Conservation (phyloP, 176 grass and related monocot genomes). For the Carex myosuroides region DNA sequence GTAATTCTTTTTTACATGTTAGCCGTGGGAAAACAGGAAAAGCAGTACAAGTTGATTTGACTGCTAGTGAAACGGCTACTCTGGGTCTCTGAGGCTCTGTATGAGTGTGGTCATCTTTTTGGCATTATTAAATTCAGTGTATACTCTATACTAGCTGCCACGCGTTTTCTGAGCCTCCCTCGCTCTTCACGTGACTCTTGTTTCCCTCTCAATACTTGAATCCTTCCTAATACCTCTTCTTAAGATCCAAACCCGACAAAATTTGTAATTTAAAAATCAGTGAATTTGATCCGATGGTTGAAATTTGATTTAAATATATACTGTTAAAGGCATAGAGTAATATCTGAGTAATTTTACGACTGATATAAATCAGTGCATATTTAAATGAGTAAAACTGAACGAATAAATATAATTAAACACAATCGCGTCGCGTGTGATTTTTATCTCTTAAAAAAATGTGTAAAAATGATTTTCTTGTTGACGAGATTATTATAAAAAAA, state of each 20-base stretch:
- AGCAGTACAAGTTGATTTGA: not conserved
- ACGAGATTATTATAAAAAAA: too few species aligned
- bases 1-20: not conserved
- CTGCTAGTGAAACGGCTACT: constrained; percentile 1
- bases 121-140: not conserved
- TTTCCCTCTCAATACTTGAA: not conserved
- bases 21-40: not conserved
- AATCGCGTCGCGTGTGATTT: too few species aligned
- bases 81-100: not conserved
- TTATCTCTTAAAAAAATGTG: too few species aligned
- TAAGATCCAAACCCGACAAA: not conserved
- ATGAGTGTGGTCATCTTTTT: not conserved
- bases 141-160: not conserved
- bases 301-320: too few species aligned
- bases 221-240: not conserved
- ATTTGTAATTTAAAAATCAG: not conserved
- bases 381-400: too few species aligned
- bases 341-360: too few species aligned
- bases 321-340: too few species aligned
- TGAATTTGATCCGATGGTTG: too few species aligned
- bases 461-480: too few species aligned
- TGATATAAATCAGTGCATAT: too few species aligned
- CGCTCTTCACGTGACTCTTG: constrained; percentile 17
- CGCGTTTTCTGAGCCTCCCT: not conserved
- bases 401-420: too few species aligned